Percentiles rank a stretch among this genome's conserved stretches.
These are phyloP conservation scores for Dothiorella sarmentorum DNA, from an alignment of 2,329 filamentous ascomycete species.

Conservation along the genomic window DNA sequence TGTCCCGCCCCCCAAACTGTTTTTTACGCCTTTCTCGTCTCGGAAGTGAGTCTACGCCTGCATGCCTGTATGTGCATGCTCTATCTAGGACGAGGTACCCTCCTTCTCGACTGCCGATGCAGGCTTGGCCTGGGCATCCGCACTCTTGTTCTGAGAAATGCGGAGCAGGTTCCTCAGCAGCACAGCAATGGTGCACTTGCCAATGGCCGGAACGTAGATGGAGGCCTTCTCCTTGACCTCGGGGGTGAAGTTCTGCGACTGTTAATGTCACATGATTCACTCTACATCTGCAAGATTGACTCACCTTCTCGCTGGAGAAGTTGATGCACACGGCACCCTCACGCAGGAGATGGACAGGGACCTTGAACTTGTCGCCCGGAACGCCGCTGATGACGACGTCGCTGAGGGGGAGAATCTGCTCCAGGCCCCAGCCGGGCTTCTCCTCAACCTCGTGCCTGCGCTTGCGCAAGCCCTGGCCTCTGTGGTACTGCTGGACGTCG, in stretches of 20 bases:
- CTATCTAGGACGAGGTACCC: conserved; percentile 13
- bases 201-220: conserved; percentile 94
- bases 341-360: conserved; percentile 75
- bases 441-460: conserved; percentile 82
- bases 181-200: conserved; percentile 95
- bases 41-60: background rate
- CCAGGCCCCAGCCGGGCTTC: conserved; percentile 72
- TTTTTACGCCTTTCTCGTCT: background rate
- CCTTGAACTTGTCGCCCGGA: conserved; percentile 82
- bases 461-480: conserved; percentile 82
- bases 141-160: conserved; percentile 43
- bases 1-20: background rate
- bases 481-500: conserved; percentile 86
- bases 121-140: conserved; percentile 22
- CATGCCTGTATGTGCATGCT: no score
- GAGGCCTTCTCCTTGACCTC: conserved; percentile 93
- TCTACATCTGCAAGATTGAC: conserved; percentile 17
- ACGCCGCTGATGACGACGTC: conserved; percentile 96
- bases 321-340: conserved; percentile 98
- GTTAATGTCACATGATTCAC: background rate
- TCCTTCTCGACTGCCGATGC: conserved; percentile 21
- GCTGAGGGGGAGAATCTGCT: conserved; percentile 79
- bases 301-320: conserved; percentile 82
- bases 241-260: conserved; percentile 71
- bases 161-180: conserved; percentile 79